phyloP scores from a whole-genome alignment of 2,329 filamentous ascomycete genomes.

The Alternaria sp. region DNA sequence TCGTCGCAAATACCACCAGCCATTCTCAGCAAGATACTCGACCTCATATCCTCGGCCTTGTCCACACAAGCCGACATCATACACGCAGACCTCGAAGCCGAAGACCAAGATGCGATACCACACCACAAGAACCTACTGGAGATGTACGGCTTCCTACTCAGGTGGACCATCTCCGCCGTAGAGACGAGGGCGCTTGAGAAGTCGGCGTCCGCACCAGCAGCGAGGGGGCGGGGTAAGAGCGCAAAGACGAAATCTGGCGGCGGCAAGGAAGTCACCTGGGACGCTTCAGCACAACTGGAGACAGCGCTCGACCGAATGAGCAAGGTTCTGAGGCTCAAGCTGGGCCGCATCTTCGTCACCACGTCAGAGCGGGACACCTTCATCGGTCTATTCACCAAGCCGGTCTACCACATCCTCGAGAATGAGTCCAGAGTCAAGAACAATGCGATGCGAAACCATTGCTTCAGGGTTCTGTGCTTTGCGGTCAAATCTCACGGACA shows the following conservation, averaged over 20 bases:
- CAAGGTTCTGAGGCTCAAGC: conserved; percentile 91
- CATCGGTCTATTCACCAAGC: conserved; percentile 87
- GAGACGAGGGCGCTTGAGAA: conserved; percentile 95
- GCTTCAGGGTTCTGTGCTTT: conserved; percentile 95
- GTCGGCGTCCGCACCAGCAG: conserved; percentile 73
- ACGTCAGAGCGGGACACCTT: conserved; percentile 97
- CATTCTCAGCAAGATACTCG: conserved; percentile 89
- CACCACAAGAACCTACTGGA: conserved; percentile 93
- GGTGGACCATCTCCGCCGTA: conserved; percentile 95
- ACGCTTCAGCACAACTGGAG: conserved; percentile 87
- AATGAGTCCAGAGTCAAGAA: conserved; percentile 92
- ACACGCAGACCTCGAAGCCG: conserved; percentile 84
- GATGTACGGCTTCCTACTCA: conserved; percentile 90
- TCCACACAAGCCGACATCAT: conserved; percentile 85
- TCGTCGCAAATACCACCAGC: conserved; percentile 79
- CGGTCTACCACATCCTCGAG: conserved; percentile 92
- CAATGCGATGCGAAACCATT: conserved; percentile 90
- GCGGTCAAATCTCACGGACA: conserved; percentile 98
- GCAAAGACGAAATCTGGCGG: conserved; percentile 70
- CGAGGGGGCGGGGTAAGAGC: conserved; percentile 75
- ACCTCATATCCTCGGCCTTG: conserved; percentile 85
- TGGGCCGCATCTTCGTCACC: conserved; percentile 91
- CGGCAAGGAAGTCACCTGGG: conserved; percentile 80
- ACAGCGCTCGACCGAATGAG: conserved; percentile 92
- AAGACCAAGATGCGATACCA: conserved; percentile 80